These are phyloP conservation scores for Calonectria crousiana DNA, from an alignment of 2,329 filamentous ascomycete genomes.

Conservation along the genomic window DNA sequence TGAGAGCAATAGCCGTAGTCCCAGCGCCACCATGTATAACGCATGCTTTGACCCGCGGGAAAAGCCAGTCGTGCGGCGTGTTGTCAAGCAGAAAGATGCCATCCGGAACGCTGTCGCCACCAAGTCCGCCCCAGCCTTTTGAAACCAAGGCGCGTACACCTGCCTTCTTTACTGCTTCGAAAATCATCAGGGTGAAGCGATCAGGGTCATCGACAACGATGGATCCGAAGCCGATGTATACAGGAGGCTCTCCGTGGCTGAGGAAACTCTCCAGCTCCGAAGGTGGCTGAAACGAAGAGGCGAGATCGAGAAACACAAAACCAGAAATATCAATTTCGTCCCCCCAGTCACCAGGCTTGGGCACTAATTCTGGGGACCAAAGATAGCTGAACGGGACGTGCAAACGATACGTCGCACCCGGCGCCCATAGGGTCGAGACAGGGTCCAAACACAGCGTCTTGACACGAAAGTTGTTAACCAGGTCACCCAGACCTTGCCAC, in stretches of 20 bases:
- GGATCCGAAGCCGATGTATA: conserved; percentile 83
- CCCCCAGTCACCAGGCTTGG: conserved; percentile 77
- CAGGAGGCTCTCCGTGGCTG: conserved; percentile 66
- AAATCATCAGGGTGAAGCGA: conserved; percentile 77
- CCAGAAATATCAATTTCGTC: conserved; percentile 79
- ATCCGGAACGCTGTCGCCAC: conserved; percentile 68
- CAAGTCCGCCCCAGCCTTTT: conserved; percentile 81
- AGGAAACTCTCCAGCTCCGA: conserved; percentile 68
- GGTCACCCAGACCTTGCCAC: conserved; percentile 88
- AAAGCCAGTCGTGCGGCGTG: conserved; percentile 83
- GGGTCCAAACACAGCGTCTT: conserved; percentile 78
- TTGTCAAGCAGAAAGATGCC: conserved; percentile 80
- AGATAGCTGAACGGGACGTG: conserved; percentile 83
- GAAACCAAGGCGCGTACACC: conserved; percentile 79
- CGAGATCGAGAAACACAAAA: conserved; percentile 81
- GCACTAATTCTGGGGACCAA: conserved; percentile 75
- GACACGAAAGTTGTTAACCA: conserved; percentile 80
- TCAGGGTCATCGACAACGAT: conserved; percentile 82
- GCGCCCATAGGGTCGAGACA: conserved; percentile 82
- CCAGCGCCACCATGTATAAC: conserved; percentile 85
- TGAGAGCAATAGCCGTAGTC: conserved; percentile 80
- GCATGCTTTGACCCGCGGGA: conserved; percentile 73
- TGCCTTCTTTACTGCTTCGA: conserved; percentile 73
- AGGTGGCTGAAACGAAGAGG: conserved; percentile 71
- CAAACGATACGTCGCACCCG: conserved; percentile 77